Evolutionary conservation across 2,329 filamentous ascomycete species (phyloP), one percentile per base, ranked within the genome.

Genomic region (Diaporthe vexans): DNA sequence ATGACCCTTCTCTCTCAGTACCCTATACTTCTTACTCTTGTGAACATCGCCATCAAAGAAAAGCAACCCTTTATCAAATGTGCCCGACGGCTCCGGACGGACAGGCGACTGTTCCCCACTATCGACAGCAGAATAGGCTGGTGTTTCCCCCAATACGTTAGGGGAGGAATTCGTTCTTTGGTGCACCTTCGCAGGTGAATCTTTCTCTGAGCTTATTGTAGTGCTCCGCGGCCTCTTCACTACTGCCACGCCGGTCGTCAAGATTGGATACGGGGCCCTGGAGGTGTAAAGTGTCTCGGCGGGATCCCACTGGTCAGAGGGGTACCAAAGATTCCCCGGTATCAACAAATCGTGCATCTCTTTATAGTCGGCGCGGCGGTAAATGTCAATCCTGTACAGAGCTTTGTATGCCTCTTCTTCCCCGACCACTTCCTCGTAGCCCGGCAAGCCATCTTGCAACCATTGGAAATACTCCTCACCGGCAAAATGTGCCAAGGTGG

Each of bases 221-320:
- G 6, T 33, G 29, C 0, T 9, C 8, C 6, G 6, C 11, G 0
- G 15, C 10, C 19, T n/a, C 3, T 19, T 7, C 1, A 5, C 17
- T 1, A 6, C 2, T 3, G 8, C 8, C 46, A 26, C 13, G 1
- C 46, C 46, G 5, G 13, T 8, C 10, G 33, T 68, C 3, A n/a
- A 17, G n/a, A 68, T 26, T 1, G 48, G 48, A 17, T 3, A 40
- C 4, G 63, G 46, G 15, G 54, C 26, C 33, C 13, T 54, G 19
- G 48, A 35, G 33, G 4, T n/a, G 0, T 29, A 13, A 21, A 4
- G 3, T 33, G 1, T 54, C 63, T 68, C 63, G 33, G 17, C n/a
- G 5, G 7, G 4, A n/a, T 8, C 19, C 63, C 63, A 68, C 21
- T 21, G 21, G 13, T 54, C 19, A 13, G 46, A 17, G 11, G 33